Conservation (phyloP, 768 basidiomycete genomes). For the Neoboletus magnificus region DNA sequence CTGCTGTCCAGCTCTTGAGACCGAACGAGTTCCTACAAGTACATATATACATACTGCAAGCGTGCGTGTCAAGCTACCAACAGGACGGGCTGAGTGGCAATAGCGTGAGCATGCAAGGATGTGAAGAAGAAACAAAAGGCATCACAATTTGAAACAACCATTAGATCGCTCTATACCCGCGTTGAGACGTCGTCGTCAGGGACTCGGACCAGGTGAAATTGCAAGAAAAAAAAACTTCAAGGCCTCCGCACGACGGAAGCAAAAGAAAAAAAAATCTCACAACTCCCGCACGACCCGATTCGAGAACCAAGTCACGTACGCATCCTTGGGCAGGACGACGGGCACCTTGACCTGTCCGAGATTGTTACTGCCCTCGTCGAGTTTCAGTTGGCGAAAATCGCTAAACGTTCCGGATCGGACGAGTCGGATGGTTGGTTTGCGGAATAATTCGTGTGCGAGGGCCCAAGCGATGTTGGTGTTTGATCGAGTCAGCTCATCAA, state of each 20-base stretch:
- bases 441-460: not conserved
- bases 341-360: constrained; percentile 22
- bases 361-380: constrained; percentile 4
- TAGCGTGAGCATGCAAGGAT: no score
- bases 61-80: not conserved
- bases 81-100: no score
- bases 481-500: constrained; percentile 6
- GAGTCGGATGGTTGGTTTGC: constrained; percentile 22
- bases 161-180: no score
- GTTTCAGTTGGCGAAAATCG: constrained; percentile 18
- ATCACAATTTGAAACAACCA: not conserved
- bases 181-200: not conserved
- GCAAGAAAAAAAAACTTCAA: no score
- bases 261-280: not conserved
- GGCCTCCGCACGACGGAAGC: no score
- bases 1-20: no score
- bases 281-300: constrained; percentile 15
- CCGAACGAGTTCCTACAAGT: not conserved
- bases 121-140: no score
- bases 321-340: constrained; percentile 15
- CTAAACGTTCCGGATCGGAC: constrained; percentile 21
- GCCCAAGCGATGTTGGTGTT: not conserved
- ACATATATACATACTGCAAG: not conserved
- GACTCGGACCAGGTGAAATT: not conserved
- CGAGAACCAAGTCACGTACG: constrained; percentile 11